phyloP scores from a whole-genome alignment of 805 yeast species.

The Starmerella stigmatis region DNA sequence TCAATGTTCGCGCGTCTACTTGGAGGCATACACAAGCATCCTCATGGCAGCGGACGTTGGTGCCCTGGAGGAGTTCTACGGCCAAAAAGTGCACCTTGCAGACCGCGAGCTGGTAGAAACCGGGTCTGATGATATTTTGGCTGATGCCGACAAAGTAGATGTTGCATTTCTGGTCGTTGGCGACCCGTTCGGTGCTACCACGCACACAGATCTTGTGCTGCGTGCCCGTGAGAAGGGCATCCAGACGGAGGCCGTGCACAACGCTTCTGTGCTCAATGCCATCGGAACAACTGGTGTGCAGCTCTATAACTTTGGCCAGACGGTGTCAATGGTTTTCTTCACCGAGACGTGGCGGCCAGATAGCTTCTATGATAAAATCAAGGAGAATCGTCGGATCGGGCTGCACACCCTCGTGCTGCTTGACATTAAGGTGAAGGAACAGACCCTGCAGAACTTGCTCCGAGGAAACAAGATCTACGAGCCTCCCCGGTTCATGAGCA shows the following conservation, averaged over 20 bases:
- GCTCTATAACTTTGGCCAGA: conserved; percentile 89
- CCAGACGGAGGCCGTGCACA: conserved; percentile 72
- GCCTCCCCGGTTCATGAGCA: conserved; percentile 94
- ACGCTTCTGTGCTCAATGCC: conserved; percentile 96
- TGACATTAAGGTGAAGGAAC: conserved; percentile 95
- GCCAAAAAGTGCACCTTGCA: conserved; percentile 73
- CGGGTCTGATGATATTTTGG: conserved; percentile 74
- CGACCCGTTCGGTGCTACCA: conserved; percentile 96
- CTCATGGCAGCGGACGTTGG: conserved; percentile 81
- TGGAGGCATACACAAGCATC: conserved; percentile 92
- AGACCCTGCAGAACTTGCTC: conserved; percentile 86
- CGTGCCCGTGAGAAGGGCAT: conserved; percentile 82
- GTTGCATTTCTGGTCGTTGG: conserved; percentile 94
- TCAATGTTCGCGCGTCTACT: conserved; percentile 77
- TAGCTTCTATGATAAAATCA: conserved; percentile 76
- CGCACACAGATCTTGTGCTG: conserved; percentile 87
- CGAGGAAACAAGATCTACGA: conserved; percentile 86
- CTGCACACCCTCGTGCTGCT: conserved; percentile 78
- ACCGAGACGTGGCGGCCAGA: conserved; percentile 96
- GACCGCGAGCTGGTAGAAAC: conserved; percentile 91
- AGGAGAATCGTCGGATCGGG: conserved; percentile 85
- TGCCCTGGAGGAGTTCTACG: conserved; percentile 72
- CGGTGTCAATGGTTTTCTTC: conserved; percentile 92
- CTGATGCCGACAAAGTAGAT: conserved; percentile 57
- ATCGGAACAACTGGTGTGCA: conserved; percentile 97